Base-by-base conservation (phyloP, 2,329 filamentous ascomycete genomes). In the Colletotrichum nymphaeae region DNA sequence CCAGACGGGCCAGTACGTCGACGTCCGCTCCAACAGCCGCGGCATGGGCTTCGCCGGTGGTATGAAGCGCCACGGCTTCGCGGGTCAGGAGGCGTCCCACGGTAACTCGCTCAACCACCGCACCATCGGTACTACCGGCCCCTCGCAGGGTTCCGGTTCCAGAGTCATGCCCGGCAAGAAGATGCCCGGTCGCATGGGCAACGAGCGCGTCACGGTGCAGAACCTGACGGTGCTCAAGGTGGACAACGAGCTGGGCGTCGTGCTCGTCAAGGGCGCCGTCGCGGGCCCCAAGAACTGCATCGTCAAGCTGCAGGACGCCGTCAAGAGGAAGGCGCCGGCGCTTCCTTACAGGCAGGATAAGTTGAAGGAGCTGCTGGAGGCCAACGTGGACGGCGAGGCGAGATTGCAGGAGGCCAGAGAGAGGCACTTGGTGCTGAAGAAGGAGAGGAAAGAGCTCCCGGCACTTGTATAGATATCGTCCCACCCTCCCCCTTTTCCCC, bases 121-220 rank as follows among this genome's bases (percentile, higher is more conserved):
- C 80, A 94, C 94, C 32, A 94, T 98, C 86, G 97, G 97, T 88
- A 96, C 95, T 42, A 89, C 93, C 8, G 97, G 97, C 82, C 94
- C 93, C 73, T 94, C 93, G 78, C 97, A 99, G 84, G 97, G 97
- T 76, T 92, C 93, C 81, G 97, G 97, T 85, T 97, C 94, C 75
- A 91, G 97, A 84, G 96, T 99, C 28, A 87, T 95, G 80, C 97
- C 97, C 0, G 97, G 97, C 74, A 99, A 99, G 91, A 97, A 95
- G 86, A 99, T 99, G 97, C 91, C 97, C 4, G 97, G 97, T 68
- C 91, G 94, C 73, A 98, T 99, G 97, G 97, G 97, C 76, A 94
- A 93, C 76, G 90, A 97, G 83, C 91, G 91, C 77, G 93, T 95
- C 69, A 99, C 97, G 60, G 89, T 97, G 71, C 95, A 98, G 88